These are phyloP conservation scores for Fraxinus velutina DNA, from an alignment of 305 asterid genomes.

Conservation along the genomic window DNA sequence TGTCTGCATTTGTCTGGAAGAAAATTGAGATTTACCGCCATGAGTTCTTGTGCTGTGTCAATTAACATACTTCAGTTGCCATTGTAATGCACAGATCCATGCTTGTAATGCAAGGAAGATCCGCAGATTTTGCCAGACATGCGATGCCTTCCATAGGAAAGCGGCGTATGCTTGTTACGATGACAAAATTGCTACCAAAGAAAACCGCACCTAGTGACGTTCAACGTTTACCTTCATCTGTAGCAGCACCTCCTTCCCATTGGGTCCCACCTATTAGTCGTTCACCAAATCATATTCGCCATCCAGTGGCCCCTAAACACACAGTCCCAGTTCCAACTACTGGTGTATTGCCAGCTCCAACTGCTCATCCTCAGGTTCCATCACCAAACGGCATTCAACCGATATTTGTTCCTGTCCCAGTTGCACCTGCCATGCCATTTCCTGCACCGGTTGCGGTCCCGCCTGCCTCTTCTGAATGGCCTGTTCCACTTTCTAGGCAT, in stretches of 20 bases:
- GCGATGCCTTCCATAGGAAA: constrained; percentile 58
- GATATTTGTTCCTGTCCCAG: constrained; percentile 46
- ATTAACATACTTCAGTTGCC: background rate
- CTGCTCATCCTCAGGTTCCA: constrained; percentile 38
- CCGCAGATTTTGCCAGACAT: constrained; percentile 59
- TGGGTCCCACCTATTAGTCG: constrained; percentile 61
- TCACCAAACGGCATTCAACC: constrained; percentile 54
- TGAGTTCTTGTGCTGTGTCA: background rate
- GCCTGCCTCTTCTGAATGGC: constrained; percentile 55
- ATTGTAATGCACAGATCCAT: constrained; percentile 46
- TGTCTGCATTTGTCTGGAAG: background rate
- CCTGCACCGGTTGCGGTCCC: constrained; percentile 52
- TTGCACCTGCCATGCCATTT: constrained; percentile 53
- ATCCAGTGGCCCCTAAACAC: constrained; percentile 44
- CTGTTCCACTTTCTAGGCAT: constrained; percentile 46
- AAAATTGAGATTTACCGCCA: background rate
- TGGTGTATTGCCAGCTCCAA: constrained; percentile 39
- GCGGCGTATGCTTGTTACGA: constrained; percentile 70
- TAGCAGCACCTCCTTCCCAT: constrained; percentile 36
- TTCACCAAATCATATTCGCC: constrained; percentile 53
- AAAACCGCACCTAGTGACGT: constrained; percentile 33
- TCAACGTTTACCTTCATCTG: constrained; percentile 35
- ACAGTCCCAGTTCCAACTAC: constrained; percentile 42
- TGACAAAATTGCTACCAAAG: constrained; percentile 60
- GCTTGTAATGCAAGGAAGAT: constrained; percentile 71